Evolutionary conservation across 768 basidiomycete species (phyloP).

Genomic region (Podaxis pistillaris): DNA sequence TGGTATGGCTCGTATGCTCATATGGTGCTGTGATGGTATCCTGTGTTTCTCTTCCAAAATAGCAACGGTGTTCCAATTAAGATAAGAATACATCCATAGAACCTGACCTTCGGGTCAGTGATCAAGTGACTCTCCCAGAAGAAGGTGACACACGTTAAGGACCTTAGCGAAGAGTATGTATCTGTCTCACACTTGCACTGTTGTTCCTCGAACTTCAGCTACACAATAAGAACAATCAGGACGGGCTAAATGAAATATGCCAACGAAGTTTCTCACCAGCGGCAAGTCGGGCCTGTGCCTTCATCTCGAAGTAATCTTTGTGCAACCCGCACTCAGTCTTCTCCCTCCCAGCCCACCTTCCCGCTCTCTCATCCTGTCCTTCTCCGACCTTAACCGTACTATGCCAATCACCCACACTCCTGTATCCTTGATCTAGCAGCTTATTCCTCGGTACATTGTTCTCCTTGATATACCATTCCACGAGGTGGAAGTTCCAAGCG

Average conservation of each 20-base stretch:
- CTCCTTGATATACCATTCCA: constrained; percentile 80
- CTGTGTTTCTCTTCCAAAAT: background rate
- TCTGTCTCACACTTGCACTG: background rate
- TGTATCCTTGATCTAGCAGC: constrained; percentile 88
- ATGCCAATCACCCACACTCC: constrained; percentile 97
- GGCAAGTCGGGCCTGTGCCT: constrained; percentile 45
- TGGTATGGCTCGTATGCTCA: too few relatives aligned
- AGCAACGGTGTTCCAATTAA: background rate
- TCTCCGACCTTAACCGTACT: constrained; percentile 74
- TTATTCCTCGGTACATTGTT: constrained; percentile 87
- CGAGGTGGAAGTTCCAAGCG: constrained; percentile 80
- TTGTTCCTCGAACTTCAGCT: background rate
- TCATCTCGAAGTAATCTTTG: constrained; percentile 84
- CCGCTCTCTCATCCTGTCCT: constrained; percentile 83
- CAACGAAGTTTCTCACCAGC: constrained; percentile 5
- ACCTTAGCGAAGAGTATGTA: background rate
- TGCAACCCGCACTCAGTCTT: constrained; percentile 98
- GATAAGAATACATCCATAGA: background rate
- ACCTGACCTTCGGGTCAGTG: background rate
- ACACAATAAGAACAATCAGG: background rate
- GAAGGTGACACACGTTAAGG: too few relatives aligned
- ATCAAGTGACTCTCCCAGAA: background rate
- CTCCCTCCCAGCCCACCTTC: constrained; percentile 85
- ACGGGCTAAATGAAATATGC: background rate
- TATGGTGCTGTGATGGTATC: background rate